These are phyloP conservation scores for Ambrosia artemisiifolia DNA, from an alignment of 129 eudicot species.

Conservation along the genomic window DNA sequence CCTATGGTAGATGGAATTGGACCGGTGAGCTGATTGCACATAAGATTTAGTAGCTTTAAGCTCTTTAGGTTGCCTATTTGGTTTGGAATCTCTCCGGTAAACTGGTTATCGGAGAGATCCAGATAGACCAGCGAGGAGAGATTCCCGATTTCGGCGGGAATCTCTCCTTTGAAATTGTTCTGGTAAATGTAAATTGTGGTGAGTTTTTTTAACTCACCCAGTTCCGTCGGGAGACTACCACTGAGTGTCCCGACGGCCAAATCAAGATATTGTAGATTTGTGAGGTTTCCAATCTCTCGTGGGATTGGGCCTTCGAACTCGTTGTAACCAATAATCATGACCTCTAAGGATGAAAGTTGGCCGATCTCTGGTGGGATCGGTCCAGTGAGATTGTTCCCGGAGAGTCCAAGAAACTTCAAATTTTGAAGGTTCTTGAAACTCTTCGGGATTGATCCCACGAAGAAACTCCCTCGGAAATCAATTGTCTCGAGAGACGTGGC, in stretches of 20 bases:
- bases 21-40: slow-evolving; percentile 71
- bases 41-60: slow-evolving; percentile 67
- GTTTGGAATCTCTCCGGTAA: slow-evolving; percentile 71
- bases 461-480: slow-evolving; percentile 75
- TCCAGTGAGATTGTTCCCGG: slow-evolving; percentile 83
- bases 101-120: slow-evolving; percentile 66
- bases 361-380: slow-evolving; percentile 61
- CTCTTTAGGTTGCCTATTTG: slow-evolving; percentile 53
- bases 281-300: slow-evolving; percentile 62
- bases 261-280: slow-evolving; percentile 64
- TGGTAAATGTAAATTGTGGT: slow-evolving; percentile 65
- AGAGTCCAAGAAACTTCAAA: slow-evolving; percentile 75
- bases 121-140: slow-evolving; percentile 45
- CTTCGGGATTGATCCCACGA: slow-evolving; percentile 64
- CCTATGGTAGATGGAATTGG: slow-evolving; percentile 57
- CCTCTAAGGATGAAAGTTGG: slow-evolving; percentile 54
- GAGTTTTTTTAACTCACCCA: slow-evolving; percentile 65
- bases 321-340: slow-evolving; percentile 76
- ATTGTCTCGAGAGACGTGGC: slow-evolving; percentile 48
- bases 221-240: slow-evolving; percentile 62
- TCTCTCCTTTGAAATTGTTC: slow-evolving; percentile 54
- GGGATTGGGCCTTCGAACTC: slow-evolving; percentile 72
- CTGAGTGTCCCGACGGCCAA: slow-evolving; percentile 70
- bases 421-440: slow-evolving; percentile 46
- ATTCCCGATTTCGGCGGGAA: slow-evolving; percentile 67